Conservation (phyloP, 257 asterid species). For the Datura wrightii region DNA sequence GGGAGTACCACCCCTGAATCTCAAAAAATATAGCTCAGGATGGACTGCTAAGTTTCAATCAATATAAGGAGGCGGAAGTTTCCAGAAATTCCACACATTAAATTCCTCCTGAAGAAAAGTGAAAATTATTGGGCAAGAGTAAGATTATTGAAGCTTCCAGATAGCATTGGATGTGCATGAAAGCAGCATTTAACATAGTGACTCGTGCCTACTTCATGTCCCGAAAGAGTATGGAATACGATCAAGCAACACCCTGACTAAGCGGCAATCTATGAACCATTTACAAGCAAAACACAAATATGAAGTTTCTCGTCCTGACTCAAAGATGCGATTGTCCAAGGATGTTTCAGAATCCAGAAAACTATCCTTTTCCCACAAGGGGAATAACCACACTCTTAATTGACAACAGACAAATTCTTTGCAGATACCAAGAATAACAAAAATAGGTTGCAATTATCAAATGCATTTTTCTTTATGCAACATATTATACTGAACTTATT, state of each 20-base stretch:
- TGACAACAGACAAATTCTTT: neutral
- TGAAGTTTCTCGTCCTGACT: neutral
- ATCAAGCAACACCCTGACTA: neutral
- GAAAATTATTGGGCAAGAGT: constrained; percentile 21
- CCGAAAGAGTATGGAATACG: neutral
- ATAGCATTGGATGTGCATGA: neutral
- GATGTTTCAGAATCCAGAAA: neutral
- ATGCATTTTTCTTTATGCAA: no score
- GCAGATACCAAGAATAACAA: neutral
- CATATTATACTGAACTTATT: no score
- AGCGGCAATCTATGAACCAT: neutral
- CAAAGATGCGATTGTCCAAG: neutral
- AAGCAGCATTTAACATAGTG: neutral
- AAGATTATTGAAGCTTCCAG: neutral
- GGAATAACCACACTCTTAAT: neutral
- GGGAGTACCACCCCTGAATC: constrained; percentile 20
- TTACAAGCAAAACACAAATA: neutral
- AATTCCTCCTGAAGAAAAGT: constrained; percentile 64
- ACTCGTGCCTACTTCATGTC: neutral
- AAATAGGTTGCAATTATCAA: no score
- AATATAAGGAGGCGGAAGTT: constrained; percentile 58
- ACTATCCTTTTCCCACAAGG: neutral
- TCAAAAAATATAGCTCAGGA: neutral
- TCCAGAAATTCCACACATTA: constrained; percentile 81
- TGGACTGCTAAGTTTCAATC: constrained; percentile 27